These are phyloP conservation scores for Backusella macrospora DNA, from an alignment of 192 early-diverging fungal genomes.

Conservation along the genomic window DNA sequence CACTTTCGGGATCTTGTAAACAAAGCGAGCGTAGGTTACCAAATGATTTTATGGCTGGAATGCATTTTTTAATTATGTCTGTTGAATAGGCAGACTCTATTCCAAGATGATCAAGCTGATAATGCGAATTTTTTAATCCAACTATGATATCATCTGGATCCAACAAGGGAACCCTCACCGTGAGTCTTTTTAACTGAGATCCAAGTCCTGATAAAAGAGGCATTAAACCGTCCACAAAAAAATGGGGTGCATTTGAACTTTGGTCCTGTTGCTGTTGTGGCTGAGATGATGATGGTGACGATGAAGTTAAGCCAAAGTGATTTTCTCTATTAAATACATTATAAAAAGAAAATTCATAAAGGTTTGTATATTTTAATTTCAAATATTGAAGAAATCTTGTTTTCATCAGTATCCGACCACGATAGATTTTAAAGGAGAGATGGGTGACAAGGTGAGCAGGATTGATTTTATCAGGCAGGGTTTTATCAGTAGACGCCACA, in stretches of 20 bases:
- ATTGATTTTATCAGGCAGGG: neutral
- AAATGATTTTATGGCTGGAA: neutral
- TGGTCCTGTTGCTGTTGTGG: neutral
- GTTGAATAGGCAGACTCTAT: neutral
- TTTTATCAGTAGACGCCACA: neutral
- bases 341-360: neutral
- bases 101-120: neutral
- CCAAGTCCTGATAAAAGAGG: neutral
- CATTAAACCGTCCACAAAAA: neutral
- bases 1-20: neutral
- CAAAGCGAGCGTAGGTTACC: neutral
- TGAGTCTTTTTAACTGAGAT: neutral
- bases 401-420: neutral
- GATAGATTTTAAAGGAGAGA: neutral
- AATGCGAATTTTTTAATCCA: neutral
- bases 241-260: neutral
- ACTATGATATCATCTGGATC: neutral
- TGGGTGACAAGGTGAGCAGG: neutral
- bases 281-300: too few species aligned
- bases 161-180: neutral
- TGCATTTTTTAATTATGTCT: neutral
- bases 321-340: conserved; percentile 1
- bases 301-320: neutral
- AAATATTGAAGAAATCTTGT: neutral
- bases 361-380: neutral